Conservation (phyloP, 1,139 yeast species). For the Meyerozyma carpophila region DNA sequence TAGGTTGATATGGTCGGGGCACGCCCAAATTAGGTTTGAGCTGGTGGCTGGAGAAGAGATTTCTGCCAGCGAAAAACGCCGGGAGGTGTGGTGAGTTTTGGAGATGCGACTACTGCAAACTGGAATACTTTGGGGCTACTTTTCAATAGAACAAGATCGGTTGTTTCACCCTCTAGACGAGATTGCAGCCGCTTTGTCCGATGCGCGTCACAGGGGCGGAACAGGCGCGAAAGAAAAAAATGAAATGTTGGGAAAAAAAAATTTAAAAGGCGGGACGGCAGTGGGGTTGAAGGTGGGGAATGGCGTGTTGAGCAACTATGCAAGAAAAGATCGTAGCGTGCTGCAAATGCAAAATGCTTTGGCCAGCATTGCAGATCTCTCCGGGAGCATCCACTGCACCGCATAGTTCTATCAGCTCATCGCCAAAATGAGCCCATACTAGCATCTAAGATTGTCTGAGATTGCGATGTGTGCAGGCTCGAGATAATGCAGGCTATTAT, state of each 20-base stretch:
- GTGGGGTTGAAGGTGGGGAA: background rate
- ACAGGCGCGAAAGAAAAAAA: background rate
- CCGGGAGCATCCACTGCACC: too few species aligned
- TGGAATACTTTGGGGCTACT: background rate
- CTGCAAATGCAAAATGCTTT: too few species aligned
- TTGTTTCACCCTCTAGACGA: background rate
- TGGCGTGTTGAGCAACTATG: background rate
- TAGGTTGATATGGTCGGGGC: background rate
- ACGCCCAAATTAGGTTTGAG: background rate
- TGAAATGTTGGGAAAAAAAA: conserved; percentile 1
- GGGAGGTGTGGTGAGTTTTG: too few species aligned
- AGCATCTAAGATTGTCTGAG: background rate
- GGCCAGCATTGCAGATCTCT: too few species aligned
- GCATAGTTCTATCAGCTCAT: background rate
- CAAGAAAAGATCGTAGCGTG: too few species aligned
- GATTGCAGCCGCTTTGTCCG: background rate
- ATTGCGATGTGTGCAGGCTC: background rate
- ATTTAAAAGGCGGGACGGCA: background rate
- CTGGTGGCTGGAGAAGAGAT: background rate
- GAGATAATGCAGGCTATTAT: background rate
- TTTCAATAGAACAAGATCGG: background rate
- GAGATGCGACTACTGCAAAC: too few species aligned
- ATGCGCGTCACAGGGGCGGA: background rate
- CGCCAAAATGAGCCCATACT: too few species aligned
- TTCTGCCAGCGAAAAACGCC: background rate